Conservation (phyloP, 2,329 filamentous ascomycete genomes). For the Rhinocladiella similis region DNA sequence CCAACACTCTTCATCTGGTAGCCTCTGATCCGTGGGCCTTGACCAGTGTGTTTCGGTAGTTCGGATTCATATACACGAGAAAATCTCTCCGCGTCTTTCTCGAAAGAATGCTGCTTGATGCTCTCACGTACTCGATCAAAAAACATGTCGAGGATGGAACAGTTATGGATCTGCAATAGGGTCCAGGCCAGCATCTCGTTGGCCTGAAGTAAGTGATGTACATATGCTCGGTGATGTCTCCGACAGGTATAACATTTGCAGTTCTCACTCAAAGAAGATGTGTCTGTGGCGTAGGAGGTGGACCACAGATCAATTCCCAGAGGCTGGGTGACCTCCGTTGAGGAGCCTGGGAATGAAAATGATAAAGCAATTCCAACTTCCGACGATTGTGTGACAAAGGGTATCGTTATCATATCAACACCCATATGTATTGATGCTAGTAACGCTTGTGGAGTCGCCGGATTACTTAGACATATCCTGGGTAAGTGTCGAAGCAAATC, state of each 20-base stretch:
- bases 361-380: slow-evolving; percentile 82
- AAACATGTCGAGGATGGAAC: slow-evolving; percentile 69
- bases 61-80: slow-evolving; percentile 66
- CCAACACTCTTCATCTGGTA: slow-evolving; percentile 77
- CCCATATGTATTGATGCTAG: slow-evolving; percentile 75
- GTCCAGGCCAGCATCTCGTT: slow-evolving; percentile 98
- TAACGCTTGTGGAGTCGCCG: slow-evolving; percentile 71
- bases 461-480: slow-evolving; percentile 71
- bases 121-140: slow-evolving; percentile 69
- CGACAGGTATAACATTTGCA: slow-evolving; percentile 84
- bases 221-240: slow-evolving; percentile 79
- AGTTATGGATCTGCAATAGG: slow-evolving; percentile 88
- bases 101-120: slow-evolving; percentile 59
- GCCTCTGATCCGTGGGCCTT: slow-evolving; percentile 74
- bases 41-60: slow-evolving; percentile 72
- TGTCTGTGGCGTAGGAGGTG: slow-evolving; percentile 58
- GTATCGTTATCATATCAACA: slow-evolving; percentile 75
- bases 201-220: slow-evolving; percentile 82
- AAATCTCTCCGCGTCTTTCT: slow-evolving; percentile 60
- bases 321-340: slow-evolving; percentile 22
- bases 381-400: slow-evolving; percentile 72
- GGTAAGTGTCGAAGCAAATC: slow-evolving; percentile 63
- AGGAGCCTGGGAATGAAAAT: slow-evolving; percentile 66
- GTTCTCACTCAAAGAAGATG: slow-evolving; percentile 60
- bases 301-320: slow-evolving; percentile 81